Base-by-base conservation (phyloP, 2,329 filamentous ascomycete species). In the Ilyonectria sp. region DNA sequence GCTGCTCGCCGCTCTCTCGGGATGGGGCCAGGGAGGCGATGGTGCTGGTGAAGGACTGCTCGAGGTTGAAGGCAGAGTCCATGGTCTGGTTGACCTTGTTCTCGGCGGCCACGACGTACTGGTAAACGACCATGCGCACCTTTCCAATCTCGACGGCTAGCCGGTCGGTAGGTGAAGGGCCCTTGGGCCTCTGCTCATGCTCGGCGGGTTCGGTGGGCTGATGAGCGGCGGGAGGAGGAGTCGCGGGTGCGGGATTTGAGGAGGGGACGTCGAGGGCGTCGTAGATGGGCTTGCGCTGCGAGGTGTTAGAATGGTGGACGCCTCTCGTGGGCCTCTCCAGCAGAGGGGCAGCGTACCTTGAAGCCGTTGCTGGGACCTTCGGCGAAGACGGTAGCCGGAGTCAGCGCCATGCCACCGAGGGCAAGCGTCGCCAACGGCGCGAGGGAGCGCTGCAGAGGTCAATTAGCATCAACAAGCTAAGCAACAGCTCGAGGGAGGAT, bases 11-110 rank as follows among this genome's bases (percentile, higher is more conserved):
- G 68, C 91, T 93, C 82, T 95, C 92, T 76, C 91, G 92, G 43
- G 94, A 86, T 33, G 96, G 96, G 21, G 95, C 96, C 44, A 99
- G 89, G 23, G 93, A 94, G 66, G 95, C 94, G 74, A 99, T 83
- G 68, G 96, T 98, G 82, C 88, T 89, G 75, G 95, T 97, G 85
- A 98, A 95, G 78, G 91, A 93, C 80, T 93, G 91, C 86, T 99
- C 96, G 72, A 97, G 90, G 79, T 91, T 83, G 78, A 99, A 93
- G 74, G 92, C 93, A 71, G 88, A 89, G 80, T 94, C 92, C 83
- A 98, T 91, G 75, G 92, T 87, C 75, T 86, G 82, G 86, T 99
- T 98, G 83, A 98, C 89, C 77, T 90, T 88, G 81, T 94, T 91
- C 85, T 98, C 95, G 76, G 92, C 90, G 62, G 86, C 82, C 63